Base-by-base conservation (phyloP, 768 basidiomycete species). In the Mycena floridula region DNA sequence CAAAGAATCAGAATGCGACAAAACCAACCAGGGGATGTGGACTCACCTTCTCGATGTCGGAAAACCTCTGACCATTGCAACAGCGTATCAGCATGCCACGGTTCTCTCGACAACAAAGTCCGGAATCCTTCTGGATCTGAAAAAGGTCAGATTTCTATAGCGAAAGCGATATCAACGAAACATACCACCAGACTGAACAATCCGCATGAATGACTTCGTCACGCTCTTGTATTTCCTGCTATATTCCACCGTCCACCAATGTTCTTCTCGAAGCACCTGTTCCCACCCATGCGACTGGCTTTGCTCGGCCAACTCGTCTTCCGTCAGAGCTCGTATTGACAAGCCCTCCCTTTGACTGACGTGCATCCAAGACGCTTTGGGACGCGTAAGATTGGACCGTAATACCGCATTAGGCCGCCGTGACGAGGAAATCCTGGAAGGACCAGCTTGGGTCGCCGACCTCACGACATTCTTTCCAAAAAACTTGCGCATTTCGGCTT, bases 51-150 rank as follows among this genome's bases (percentile, higher is more conserved):
- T 53, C 91, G 77, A 59, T 95, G 88, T 23, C 85, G 70, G 55
- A 81, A 86, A 7, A 93, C 81, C 53, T 94, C 91, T 3, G 87
- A 81, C 12, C 94, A 65, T 55, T 94, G 90, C 2, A 95, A 71
- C 1, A 95, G 69, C 0, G 94, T 94, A 60, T 98, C 95, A 1
- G 83, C 88, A 54, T 98, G 96, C 80, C 91, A 97, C 0, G 90
- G 91, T 44, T 85, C 74, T 30, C 75, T 77, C 21, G 79, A 73
- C n/a, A 95, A 56, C 7, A 97, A 69, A 16, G 79, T 75, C 63
- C 81, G 85, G 37, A 99, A 76, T 3, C 79, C 77, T 47, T 89
- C 79, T 1, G 88, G 89, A 56, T 91, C 89, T 89, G 40, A 5
- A 16, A 0, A 39, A 23, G 9, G 35, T 22, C 36, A 25, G 36